Percentiles rank a stretch among this genome's conserved stretches.
These are phyloP conservation scores for Solanum paucissectum DNA, from an alignment of 257 asterid genomes.

Conservation along the genomic window DNA sequence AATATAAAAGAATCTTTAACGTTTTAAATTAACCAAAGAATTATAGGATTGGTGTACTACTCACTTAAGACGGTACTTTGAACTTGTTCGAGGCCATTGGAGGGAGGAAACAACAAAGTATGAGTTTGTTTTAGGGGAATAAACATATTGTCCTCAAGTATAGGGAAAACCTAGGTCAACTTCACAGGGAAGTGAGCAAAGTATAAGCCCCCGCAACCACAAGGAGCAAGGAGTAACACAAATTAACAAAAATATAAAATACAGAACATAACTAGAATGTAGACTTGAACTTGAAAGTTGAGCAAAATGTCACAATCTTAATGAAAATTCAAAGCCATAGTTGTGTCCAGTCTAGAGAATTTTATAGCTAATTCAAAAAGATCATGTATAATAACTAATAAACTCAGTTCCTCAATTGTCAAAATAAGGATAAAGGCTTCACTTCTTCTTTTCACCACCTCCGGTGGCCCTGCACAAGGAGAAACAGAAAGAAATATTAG, in stretches of 20 bases:
- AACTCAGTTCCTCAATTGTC: conserved; percentile 4
- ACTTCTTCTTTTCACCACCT: conserved; percentile 93
- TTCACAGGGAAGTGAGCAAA: not conserved
- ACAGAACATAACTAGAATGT: not conserved
- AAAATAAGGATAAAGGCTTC: conserved; percentile 11
- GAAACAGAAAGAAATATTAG: not conserved
- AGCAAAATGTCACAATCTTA: not conserved
- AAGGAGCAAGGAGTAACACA: not conserved
- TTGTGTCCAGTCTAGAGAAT: not conserved
- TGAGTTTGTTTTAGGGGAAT: not conserved
- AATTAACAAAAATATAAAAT: not conserved
- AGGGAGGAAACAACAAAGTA: not conserved
- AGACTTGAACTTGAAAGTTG: not conserved
- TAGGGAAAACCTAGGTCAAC: not conserved
- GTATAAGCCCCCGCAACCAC: not conserved
- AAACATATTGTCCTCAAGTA: not conserved
- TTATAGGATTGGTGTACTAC: too few species aligned
- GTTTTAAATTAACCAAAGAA: not conserved
- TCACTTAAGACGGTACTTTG: not conserved
- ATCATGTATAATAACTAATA: conserved; percentile 1
- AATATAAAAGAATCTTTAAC: not conserved
- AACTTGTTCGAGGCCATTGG: not conserved
- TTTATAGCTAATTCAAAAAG: conserved; percentile 10
- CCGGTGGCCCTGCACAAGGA: conserved; percentile 60
- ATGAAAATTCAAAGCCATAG: not conserved